phyloP scores from a whole-genome alignment of 148 eudicot species.

The Chenopodium berlandieri region DNA sequence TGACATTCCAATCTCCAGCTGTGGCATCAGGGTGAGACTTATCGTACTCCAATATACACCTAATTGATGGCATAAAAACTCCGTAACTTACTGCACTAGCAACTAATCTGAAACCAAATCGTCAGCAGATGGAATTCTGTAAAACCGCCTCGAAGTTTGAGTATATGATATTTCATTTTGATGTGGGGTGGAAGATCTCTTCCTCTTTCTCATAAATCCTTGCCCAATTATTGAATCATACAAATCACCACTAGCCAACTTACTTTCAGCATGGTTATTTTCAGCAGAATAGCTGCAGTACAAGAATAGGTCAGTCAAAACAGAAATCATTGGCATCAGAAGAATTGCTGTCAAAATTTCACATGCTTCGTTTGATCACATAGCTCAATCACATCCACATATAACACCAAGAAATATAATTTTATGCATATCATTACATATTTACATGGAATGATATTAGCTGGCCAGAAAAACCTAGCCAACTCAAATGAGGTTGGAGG shows the following conservation, averaged over 20 bases:
- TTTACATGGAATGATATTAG: neutral
- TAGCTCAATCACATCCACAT: neutral
- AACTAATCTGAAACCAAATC: constrained; percentile 58
- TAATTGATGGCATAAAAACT: neutral
- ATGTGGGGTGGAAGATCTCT: constrained; percentile 48
- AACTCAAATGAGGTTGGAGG: too few relatives aligned
- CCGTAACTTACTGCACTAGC: neutral
- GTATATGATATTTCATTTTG: constrained; percentile 37
- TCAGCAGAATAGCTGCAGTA: constrained; percentile 55
- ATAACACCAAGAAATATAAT: neutral
- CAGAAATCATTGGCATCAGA: neutral
- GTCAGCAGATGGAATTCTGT: constrained; percentile 48
- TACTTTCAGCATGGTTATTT: constrained; percentile 29
- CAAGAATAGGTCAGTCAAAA: neutral
- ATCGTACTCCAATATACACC: neutral
- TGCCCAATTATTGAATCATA: constrained; percentile 46
- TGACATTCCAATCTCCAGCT: neutral
- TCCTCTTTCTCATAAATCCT: constrained; percentile 63
- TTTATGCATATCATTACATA: neutral
- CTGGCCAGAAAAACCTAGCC: neutral
- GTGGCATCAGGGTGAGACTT: neutral
- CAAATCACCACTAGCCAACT: constrained; percentile 45
- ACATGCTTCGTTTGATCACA: neutral
- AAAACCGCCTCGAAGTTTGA: constrained; percentile 50
- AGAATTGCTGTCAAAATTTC: neutral